Evolutionary conservation across 2,329 filamentous ascomycete species (phyloP), one percentile per base, ranked within the genome.

Genomic region (Diaporthe citriasiana): DNA sequence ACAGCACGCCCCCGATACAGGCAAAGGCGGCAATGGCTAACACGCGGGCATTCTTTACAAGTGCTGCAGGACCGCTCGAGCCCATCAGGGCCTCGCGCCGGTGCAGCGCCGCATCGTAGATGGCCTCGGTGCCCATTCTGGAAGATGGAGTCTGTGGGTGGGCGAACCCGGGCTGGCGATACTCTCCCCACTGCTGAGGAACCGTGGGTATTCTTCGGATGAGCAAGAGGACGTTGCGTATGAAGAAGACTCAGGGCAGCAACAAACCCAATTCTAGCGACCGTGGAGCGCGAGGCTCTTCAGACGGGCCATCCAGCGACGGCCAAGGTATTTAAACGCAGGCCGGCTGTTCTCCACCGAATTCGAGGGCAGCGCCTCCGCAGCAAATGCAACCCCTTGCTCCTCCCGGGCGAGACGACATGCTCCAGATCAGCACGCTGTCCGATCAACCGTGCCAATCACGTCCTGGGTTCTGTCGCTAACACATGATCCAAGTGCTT

Each of bases 11-110:
- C 27, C 90, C 90, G 55, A 92, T 89, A 75, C 89, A 92, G 9
- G 90, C 90, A 79, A 92, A 92, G 55, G 88, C 83, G 1, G 89
- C 89, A 74, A 92, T 87, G n/a, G 87, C 83, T 76, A 90, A 90
- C 22, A 92, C 90, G 56, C 87, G 88, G 78, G 87, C 87, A 78
- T 92, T 92, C 81, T 90, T 91, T 19, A 91, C 79, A 56, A 92
- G 81, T 17, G 88, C 89, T 25, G 82, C 78, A 0, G 87, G 86
- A 4, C 89, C 89, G 76, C 84, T 86, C 3, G 83, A 83, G 70
- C 88, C 88, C 86, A 89, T 89, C 38, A 90, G 82, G 51, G 85
- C 85, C 80, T 89, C 84, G 13, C 88, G 87, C 70, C 87, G 85
- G 53, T 84, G 79, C 17, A 90, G 81, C 25, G 89, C 88, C 27